Conservation (phyloP, 352 stramenopile species). For the Pythium brassicae region DNA sequence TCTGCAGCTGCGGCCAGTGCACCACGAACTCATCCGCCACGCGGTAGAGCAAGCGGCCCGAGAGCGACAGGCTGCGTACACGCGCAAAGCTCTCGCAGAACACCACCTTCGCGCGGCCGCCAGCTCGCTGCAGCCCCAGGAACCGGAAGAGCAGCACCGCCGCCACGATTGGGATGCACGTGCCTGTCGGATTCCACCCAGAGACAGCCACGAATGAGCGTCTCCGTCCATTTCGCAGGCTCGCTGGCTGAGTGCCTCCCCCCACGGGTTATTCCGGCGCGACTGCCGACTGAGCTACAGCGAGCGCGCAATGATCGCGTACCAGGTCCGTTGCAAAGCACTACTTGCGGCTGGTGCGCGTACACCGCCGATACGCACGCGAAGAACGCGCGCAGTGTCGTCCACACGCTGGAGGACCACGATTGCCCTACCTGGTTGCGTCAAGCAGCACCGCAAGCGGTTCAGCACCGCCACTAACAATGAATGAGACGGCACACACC, state of each 20-base stretch:
- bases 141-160: conserved; percentile 83
- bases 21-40: conserved; percentile 93
- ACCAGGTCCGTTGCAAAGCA: conserved; percentile 94
- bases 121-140: conserved; percentile 40
- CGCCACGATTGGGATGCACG: conserved; percentile 91
- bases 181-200: too few species aligned
- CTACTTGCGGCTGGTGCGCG: conserved; percentile 68
- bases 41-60: conserved; percentile 91
- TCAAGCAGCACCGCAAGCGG: background rate
- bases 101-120: conserved; percentile 69
- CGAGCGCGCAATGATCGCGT: background rate
- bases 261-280: too few species aligned
- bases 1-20: conserved; percentile 90
- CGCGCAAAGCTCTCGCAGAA: conserved; percentile 95
- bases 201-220: too few species aligned
- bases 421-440: conserved; percentile 88
- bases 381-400: conserved; percentile 78
- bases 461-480: background rate
- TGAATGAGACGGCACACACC: background rate
- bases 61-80: conserved; percentile 90
- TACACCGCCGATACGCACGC: conserved; percentile 77
- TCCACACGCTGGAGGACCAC: conserved; percentile 86
- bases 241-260: too few species aligned
- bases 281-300: too few species aligned
- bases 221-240: too few species aligned